Percentiles rank a stretch among this genome's conserved stretches.
Evolutionary conservation across 805 yeast genomes (phyloP).

Genomic region (Saccharomycopsis babjevae): DNA sequence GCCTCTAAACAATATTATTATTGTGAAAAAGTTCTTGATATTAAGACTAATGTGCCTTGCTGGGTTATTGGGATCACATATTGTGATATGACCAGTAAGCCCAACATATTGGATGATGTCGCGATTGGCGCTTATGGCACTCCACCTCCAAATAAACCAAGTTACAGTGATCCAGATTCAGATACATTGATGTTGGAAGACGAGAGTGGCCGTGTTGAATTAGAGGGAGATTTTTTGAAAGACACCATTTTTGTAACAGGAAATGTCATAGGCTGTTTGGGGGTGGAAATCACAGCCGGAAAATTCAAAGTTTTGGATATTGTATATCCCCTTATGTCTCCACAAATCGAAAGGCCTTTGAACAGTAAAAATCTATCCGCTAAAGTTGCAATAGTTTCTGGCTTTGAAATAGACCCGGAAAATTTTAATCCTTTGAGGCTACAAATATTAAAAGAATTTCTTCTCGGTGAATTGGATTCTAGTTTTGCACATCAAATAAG

Average conservation of each 20-base stretch:
- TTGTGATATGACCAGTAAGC: conserved; percentile 74
- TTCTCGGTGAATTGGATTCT: conserved; percentile 57
- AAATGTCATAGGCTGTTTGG: conserved; percentile 73
- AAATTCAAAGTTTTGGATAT: conserved; percentile 76
- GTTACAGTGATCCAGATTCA: conserved; percentile 44
- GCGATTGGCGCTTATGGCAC: conserved; percentile 40
- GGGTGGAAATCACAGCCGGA: conserved; percentile 78
- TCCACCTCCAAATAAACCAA: conserved; percentile 28
- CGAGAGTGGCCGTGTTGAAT: conserved; percentile 76
- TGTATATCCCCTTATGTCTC: conserved; percentile 55
- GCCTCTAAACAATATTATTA: conserved; percentile 28
- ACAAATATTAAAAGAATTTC: conserved; percentile 55
- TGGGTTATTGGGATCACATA: conserved; percentile 87
- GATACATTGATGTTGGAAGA: conserved; percentile 76
- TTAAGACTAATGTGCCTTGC: conserved; percentile 47
- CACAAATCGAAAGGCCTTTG: conserved; percentile 35
- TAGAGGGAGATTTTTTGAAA: conserved; percentile 47
- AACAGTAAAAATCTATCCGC: conserved; percentile 20
- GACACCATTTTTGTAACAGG: conserved; percentile 72
- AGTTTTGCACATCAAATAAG: conserved; percentile 28
- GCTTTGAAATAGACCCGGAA: conserved; percentile 47
- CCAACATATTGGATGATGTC: conserved; percentile 77
- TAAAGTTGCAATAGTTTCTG: conserved; percentile 68
- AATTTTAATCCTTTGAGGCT: conserved; percentile 31
- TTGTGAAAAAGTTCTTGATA: conserved; percentile 50